Conservation (phyloP, 305 asterid genomes). For the Withania somnifera region DNA sequence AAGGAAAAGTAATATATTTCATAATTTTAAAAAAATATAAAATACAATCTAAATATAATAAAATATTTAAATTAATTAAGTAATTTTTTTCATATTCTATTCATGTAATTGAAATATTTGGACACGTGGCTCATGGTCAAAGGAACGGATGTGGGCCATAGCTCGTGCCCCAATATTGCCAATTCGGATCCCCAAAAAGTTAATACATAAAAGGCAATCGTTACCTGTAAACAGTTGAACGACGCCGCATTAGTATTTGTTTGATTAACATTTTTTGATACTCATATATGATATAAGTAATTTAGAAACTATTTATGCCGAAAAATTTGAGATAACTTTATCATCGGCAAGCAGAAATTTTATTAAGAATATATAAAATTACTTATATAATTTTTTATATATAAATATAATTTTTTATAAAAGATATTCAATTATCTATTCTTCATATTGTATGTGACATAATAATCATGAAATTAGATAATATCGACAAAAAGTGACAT, state of each 20-base stretch:
- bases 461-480: background rate
- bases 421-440: too few relatives aligned
- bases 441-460: background rate
- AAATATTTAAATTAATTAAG: too few relatives aligned
- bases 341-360: too few relatives aligned
- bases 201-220: slow-evolving; percentile 19
- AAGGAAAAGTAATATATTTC: too few relatives aligned
- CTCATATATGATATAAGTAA: background rate
- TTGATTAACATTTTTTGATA: background rate
- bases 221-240: background rate
- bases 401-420: too few relatives aligned
- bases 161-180: slow-evolving; percentile 17
- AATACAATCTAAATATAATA: too few relatives aligned
- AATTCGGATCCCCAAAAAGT: slow-evolving; percentile 14
- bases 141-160: slow-evolving; percentile 16
- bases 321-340: background rate
- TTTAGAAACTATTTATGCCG: background rate
- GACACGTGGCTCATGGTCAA: slow-evolving; percentile 15
- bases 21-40: too few relatives aligned
- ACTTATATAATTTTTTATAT: too few relatives aligned
- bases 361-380: too few relatives aligned
- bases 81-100: too few relatives aligned
- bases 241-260: background rate
- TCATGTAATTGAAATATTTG: background rate
- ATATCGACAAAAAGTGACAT: background rate